phyloP scores from a whole-genome alignment of 805 yeast species.

The Hanseniaspora lindneri region DNA sequence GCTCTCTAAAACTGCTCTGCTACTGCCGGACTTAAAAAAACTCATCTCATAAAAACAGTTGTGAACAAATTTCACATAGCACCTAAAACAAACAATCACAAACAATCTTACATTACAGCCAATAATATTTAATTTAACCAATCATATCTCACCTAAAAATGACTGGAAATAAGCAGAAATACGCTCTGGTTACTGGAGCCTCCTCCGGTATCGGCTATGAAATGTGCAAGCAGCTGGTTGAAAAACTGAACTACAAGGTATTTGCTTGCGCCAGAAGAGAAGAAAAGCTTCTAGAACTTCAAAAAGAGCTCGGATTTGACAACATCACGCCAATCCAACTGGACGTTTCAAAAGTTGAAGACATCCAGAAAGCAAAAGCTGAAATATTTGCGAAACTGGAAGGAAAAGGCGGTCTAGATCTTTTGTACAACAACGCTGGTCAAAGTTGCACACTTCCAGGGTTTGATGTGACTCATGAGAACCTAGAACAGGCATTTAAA shows the following conservation, averaged over 20 bases:
- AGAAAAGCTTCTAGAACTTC: constrained; percentile 35
- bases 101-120: too few relatives aligned
- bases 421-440: constrained; percentile 67
- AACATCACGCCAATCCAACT: constrained; percentile 36
- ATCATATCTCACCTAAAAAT: not conserved
- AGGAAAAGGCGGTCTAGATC: constrained; percentile 42
- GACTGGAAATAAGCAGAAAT: constrained; percentile 22
- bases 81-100: too few relatives aligned
- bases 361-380: constrained; percentile 34
- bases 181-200: constrained; percentile 49
- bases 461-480: constrained; percentile 48
- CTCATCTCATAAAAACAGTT: too few relatives aligned
- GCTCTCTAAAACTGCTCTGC: too few relatives aligned
- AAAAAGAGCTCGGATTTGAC: constrained; percentile 23
- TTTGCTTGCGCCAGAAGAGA: constrained; percentile 70
- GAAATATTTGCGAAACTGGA: constrained; percentile 32
- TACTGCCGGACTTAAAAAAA: too few relatives aligned
- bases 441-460: constrained; percentile 64
- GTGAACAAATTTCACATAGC: too few relatives aligned
- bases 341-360: constrained; percentile 46
- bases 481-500: constrained; percentile 39
- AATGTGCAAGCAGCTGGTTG: constrained; percentile 37
- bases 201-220: constrained; percentile 49
- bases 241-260: constrained; percentile 43
- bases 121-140: not conserved